Base-by-base conservation (phyloP, 2,329 filamentous ascomycete genomes). In the Neofusicoccum sp. region DNA sequence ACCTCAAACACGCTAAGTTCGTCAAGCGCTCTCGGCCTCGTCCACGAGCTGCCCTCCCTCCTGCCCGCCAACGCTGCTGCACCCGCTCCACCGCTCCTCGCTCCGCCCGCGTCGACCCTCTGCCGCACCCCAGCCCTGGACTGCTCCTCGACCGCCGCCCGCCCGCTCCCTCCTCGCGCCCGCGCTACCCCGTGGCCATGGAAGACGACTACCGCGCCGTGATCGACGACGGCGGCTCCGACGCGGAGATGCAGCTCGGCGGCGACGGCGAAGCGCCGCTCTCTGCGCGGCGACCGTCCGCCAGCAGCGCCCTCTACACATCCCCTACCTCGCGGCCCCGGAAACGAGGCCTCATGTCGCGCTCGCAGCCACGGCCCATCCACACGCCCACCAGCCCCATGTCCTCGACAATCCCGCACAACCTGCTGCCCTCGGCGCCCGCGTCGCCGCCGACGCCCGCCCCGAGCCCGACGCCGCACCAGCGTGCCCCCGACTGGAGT, bases 401-500 rank as follows among this genome's bases (percentile, higher is more conserved):
- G 66, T 69, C 72, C 28, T 73, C 83, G 41, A 79, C 77, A 22
- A 82, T 87, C 65, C 84, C 85, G 37, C 81, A 85, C 66, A 87
- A 83, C 68, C 82, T 87, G n/a, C 80, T 87, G 7, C 85, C 86
- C 16, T 88, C 87, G 5, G 85, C 86, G 61, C 86, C 87, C 22
- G 84, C 86, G 11, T 89, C 86, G 54, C 87, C 87, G 67, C 87
- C 87, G 14, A 89, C 87, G n/a, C 87, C 87, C 9, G 87, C 87
- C 33, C 87, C 87, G 6, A 88, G 85, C 72, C 87, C 87, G 4
- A 88, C 86, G 14, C 87, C 87, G 28, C 85, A 85, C 67, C 84
- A 87, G 66, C 77, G 85, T 66, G 81, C 80, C n/a, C 84, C 84
- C 12, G 89, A 92, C 77, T 93, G 91, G 90, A 91, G 88, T 72